Evolutionary conservation across 2,329 filamentous ascomycete species (phyloP), one percentile per base, ranked within the genome.

Genomic region (Aspergillus pseudonomiae): DNA sequence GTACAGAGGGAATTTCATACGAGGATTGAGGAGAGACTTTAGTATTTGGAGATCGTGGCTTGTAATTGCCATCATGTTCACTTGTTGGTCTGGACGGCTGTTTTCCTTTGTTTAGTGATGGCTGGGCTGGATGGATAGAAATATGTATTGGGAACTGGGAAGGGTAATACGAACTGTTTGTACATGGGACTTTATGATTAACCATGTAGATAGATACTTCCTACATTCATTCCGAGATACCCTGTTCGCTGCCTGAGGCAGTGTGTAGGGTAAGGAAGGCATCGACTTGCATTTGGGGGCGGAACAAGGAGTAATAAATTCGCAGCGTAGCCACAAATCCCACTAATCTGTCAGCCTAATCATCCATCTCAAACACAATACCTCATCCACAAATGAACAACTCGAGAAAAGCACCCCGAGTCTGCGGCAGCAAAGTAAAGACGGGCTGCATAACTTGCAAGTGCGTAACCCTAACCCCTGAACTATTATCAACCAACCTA

Each of bases 401-500:
- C 5, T 1, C n/a, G 10, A 14, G 43, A 14, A 48, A 48, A 19
- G 6, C 3, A 0, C 24, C 26, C 14, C 46, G 46, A n/a, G 10
- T 50, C 26, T 50, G 46, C 14, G 46, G 26, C 2, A 30, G 46
- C 46, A 50, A 50, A 26, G 26, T 50, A 19, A 19, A 19, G 1
- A 50, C 46, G 19, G 26, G 46, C 12, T 50, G 46, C 26, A 30
- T 50, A 28, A 11, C 16, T 6, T 50, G 46, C 46, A 50, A 50
- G 46, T 50, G 6, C 16, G 14, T n/a, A 10, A 28, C 46, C 12
- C 14, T 10, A 16, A 10, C 26, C 46, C 10, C 24, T 6, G 4
- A 14, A 3, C 14, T 0, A 9, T 10, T 3, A 11, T 12, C 10
- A 2, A 4, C 10, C 10, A 2, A 4, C 10, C 0, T 24, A 12